Conservation (phyloP, 805 yeast genomes). For the Yarrowia sp. region DNA sequence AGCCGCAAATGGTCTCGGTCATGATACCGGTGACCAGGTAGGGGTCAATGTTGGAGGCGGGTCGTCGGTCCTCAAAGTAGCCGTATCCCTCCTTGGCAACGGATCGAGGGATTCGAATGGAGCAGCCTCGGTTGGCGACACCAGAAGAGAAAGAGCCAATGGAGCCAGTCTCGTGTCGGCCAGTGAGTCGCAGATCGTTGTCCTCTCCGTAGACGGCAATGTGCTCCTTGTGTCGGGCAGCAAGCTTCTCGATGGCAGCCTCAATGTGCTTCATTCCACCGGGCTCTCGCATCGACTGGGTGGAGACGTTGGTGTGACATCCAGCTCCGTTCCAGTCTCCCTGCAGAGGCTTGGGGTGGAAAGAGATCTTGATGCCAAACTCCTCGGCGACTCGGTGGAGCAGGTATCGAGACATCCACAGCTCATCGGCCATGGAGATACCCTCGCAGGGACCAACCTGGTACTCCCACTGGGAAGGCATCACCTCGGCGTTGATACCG, state of each 20-base stretch:
- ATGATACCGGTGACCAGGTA: conserved; percentile 98
- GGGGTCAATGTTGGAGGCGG: conserved; percentile 99
- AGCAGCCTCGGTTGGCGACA: conserved; percentile 99
- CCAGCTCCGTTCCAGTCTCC: conserved; percentile 99
- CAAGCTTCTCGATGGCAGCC: conserved; percentile 85
- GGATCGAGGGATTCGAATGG: conserved; percentile 97
- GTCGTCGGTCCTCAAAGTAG: conserved; percentile 99
- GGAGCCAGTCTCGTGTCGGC: conserved; percentile 97
- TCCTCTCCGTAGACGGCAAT: conserved; percentile 93
- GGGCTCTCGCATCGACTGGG: conserved; percentile 82
- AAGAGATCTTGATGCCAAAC: conserved; percentile 95
- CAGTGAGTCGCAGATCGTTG: conserved; percentile 93
- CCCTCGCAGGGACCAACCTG: conserved; percentile 99
- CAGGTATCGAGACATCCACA: conserved; percentile 94
- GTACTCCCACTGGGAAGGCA: conserved; percentile 99
- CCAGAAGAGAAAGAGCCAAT: conserved; percentile 89
- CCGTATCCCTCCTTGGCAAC: conserved; percentile 98
- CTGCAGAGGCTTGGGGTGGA: conserved; percentile 98
- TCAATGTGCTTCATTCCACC: conserved; percentile 97
- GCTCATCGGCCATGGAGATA: conserved; percentile 93
- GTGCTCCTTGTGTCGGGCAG: conserved; percentile 96
- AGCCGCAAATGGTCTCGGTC: conserved; percentile 94
- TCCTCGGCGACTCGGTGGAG: conserved; percentile 96
- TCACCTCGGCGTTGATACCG: conserved; percentile 98
- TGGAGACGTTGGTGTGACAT: conserved; percentile 98